Evolutionary conservation across 2,329 filamentous ascomycete genomes (phyloP).

Genomic region (Blumeria graminis): DNA sequence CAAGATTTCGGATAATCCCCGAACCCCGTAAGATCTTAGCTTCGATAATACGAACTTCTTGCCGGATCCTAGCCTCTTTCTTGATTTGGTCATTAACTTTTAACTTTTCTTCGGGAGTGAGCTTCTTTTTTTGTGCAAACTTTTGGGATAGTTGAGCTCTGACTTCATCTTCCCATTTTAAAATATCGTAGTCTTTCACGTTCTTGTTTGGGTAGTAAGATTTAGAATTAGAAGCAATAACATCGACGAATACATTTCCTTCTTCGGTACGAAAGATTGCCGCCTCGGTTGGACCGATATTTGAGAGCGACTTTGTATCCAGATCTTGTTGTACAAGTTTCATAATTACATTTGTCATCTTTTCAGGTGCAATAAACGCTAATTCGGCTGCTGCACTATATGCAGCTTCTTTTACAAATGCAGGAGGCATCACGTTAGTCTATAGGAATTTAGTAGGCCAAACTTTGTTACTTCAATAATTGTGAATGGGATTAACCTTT

Average conservation of each 20-base stretch:
- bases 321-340: slow-evolving; percentile 52
- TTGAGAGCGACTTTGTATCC: slow-evolving; percentile 39
- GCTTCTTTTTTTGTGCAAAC: slow-evolving; percentile 74
- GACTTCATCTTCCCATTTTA: slow-evolving; percentile 94
- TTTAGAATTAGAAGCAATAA: slow-evolving; percentile 60
- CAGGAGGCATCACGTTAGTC: slow-evolving; percentile 15
- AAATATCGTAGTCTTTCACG: slow-evolving; percentile 77
- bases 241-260: slow-evolving; percentile 71
- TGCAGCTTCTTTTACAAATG: slow-evolving; percentile 39
- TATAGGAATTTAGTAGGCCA: slow-evolving; percentile 3
- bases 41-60: slow-evolving; percentile 43
- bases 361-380: slow-evolving; percentile 75
- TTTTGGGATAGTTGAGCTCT: slow-evolving; percentile 73
- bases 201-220: slow-evolving; percentile 58
- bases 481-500: slow-evolving; percentile 22
- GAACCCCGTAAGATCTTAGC: slow-evolving; percentile 57
- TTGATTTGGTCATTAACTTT: slow-evolving; percentile 80
- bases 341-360: slow-evolving; percentile 53
- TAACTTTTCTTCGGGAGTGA: slow-evolving; percentile 65
- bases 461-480: neutral
- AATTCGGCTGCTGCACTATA: slow-evolving; percentile 73
- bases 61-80: slow-evolving; percentile 62
- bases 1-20: slow-evolving; percentile 62
- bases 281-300: slow-evolving; percentile 65
- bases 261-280: slow-evolving; percentile 83